phyloP scores from a whole-genome alignment of 2,329 filamentous ascomycete species.

The Laburnicola sp. region DNA sequence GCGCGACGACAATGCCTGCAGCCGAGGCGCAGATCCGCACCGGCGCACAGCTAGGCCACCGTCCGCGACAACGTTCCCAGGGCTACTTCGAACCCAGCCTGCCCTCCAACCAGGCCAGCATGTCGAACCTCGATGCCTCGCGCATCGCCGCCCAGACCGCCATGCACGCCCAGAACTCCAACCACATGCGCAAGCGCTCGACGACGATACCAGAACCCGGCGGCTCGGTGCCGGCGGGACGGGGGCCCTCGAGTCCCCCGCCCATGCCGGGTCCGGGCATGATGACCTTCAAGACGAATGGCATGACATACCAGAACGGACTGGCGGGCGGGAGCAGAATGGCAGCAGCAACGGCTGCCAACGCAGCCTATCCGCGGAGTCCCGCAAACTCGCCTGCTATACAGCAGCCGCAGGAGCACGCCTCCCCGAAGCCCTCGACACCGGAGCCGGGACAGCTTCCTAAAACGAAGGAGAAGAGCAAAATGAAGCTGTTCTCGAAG shows the following conservation, averaged over 20 bases:
- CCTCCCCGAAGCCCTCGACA: slow-evolving; percentile 38
- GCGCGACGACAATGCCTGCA: slow-evolving; percentile 44
- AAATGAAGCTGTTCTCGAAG: slow-evolving; percentile 79
- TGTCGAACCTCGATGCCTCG: slow-evolving; percentile 61
- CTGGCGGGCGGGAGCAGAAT: slow-evolving; percentile 62
- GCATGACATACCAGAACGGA: slow-evolving; percentile 62
- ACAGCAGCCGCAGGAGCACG: slow-evolving; percentile 30
- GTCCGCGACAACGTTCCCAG: slow-evolving; percentile 70
- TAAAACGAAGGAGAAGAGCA: slow-evolving; percentile 69
- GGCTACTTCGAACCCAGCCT: slow-evolving; percentile 76
- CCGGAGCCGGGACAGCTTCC: slow-evolving; percentile 57
- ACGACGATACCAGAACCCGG: slow-evolving; percentile 68
- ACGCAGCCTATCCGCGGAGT: slow-evolving; percentile 71
- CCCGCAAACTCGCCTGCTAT: slow-evolving; percentile 50
- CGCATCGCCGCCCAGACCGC: slow-evolving; percentile 81
- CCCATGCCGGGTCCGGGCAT: slow-evolving; percentile 50
- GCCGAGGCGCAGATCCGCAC: slow-evolving; percentile 25
- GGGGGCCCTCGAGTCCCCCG: slow-evolving; percentile 59
- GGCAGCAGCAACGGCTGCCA: slow-evolving; percentile 72
- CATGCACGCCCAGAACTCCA: slow-evolving; percentile 65
- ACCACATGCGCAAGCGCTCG: slow-evolving; percentile 66
- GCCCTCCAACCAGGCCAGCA: slow-evolving; percentile 62
- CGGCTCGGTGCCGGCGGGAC: slow-evolving; percentile 28
- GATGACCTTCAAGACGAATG: slow-evolving; percentile 48
- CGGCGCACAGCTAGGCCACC: slow-evolving; percentile 54